Percentiles rank a stretch among this genome's conserved stretches.
phyloP scores from a whole-genome alignment of 257 asterid genomes.

The Fraxinus excelsior region DNA sequence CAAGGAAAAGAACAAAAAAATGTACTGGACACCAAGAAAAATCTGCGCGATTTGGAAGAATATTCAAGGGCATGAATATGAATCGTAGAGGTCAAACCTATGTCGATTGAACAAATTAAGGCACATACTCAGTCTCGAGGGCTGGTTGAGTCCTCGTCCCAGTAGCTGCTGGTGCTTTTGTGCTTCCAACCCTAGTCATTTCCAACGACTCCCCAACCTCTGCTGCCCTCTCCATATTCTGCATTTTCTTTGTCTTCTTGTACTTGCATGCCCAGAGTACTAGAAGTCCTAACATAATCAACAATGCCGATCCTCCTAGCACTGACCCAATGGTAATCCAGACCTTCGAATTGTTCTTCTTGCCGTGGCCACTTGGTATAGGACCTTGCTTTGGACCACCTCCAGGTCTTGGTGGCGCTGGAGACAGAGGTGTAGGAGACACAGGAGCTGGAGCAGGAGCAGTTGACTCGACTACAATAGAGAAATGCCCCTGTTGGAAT shows the following conservation, averaged over 20 bases:
- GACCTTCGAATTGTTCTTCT: constrained; percentile 30
- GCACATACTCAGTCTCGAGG: constrained; percentile 44
- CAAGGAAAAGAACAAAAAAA: not conserved
- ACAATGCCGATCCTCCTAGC: constrained; percentile 50
- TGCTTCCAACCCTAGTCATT: constrained; percentile 42
- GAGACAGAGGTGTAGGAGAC: constrained; percentile 8
- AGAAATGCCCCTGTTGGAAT: constrained; percentile 69
- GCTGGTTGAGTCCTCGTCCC: constrained; percentile 49
- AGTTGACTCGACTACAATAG: constrained; percentile 53
- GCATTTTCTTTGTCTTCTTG: constrained; percentile 49
- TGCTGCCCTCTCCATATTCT: constrained; percentile 73
- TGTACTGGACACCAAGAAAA: constrained; percentile 15
- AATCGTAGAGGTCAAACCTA: not conserved
- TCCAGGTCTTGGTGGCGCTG: not conserved
- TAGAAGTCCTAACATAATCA: constrained; percentile 44
- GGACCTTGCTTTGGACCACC: not conserved
- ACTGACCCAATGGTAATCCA: constrained; percentile 57
- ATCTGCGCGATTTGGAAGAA: constrained; percentile 16
- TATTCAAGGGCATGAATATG: constrained; percentile 22
- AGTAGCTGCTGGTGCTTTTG: constrained; percentile 50
- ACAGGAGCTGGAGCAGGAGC: constrained; percentile 44
- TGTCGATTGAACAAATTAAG: constrained; percentile 19
- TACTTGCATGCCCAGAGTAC: constrained; percentile 43
- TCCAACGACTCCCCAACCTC: constrained; percentile 52
- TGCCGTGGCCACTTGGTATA: constrained; percentile 5